phyloP scores from a whole-genome alignment of 345 rosid species.

The Iberis pinnata region DNA sequence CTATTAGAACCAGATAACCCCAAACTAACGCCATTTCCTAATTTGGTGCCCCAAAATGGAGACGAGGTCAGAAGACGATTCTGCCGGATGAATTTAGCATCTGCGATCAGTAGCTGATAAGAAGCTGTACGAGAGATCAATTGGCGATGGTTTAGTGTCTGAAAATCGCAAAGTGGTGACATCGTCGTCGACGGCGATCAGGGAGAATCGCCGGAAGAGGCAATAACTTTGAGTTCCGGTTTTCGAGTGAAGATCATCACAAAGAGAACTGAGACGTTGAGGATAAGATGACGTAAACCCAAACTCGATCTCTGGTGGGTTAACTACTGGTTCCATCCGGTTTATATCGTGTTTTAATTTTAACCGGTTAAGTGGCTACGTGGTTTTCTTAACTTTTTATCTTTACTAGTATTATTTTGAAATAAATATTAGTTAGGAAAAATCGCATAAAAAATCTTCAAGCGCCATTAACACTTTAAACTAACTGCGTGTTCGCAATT shows the following conservation, averaged over 20 bases:
- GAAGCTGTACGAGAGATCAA: slow-evolving; percentile 37
- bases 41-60: slow-evolving; percentile 33
- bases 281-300: slow-evolving; percentile 15
- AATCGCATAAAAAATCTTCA: no score
- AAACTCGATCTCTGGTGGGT: slow-evolving; percentile 1
- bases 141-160: slow-evolving; percentile 31
- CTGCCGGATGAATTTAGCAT: slow-evolving; percentile 14
- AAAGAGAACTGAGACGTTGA: slow-evolving; percentile 26
- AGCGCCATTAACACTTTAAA: no score
- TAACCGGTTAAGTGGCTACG: no score
- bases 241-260: slow-evolving; percentile 21
- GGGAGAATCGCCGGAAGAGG: slow-evolving; percentile 21
- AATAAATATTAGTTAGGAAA: no score
- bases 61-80: slow-evolving; percentile 35
- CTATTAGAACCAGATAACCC: slow-evolving; percentile 30
- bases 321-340: no score
- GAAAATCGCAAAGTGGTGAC: slow-evolving; percentile 36
- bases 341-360: no score
- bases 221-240: slow-evolving; percentile 11
- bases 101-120: slow-evolving; percentile 32
- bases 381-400: no score
- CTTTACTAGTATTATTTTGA: no score
- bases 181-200: slow-evolving; percentile 36
- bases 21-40: slow-evolving; percentile 24
- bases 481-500: no score